Percentiles rank a stretch among this genome's conserved stretches.
Evolutionary conservation across 2,329 filamentous ascomycete species (phyloP).

Genomic region (Botrytis porri): DNA sequence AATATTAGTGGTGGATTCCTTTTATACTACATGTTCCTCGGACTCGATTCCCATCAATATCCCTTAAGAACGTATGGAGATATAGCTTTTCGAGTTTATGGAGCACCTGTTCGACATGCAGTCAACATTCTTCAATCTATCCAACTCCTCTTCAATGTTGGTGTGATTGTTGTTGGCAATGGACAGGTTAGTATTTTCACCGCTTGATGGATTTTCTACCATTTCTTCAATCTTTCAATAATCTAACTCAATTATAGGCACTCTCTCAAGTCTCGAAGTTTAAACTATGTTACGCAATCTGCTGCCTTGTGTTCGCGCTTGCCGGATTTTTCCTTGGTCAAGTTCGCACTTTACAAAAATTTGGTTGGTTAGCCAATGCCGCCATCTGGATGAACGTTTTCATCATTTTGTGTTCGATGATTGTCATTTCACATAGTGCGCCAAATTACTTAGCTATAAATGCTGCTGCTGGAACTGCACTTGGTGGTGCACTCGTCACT

Average conservation of each 20-base stretch:
- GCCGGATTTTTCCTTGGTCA: slow-evolving; percentile 35
- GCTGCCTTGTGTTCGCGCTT: slow-evolving; percentile 32
- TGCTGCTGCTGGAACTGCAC: slow-evolving; percentile 23
- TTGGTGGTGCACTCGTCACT: slow-evolving; percentile 22
- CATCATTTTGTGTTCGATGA: slow-evolving; percentile 37
- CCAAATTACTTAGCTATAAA: slow-evolving; percentile 39
- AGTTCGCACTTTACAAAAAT: slow-evolving; percentile 35
- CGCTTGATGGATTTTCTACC: not conserved
- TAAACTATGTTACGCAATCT: slow-evolving; percentile 31
- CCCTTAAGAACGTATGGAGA: slow-evolving; percentile 28
- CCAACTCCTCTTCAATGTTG: slow-evolving; percentile 16
- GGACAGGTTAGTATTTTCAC: not conserved
- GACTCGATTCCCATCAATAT: slow-evolving; percentile 29
- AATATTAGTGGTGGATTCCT: slow-evolving; percentile 19
- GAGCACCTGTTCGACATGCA: slow-evolving; percentile 24
- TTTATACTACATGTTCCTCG: slow-evolving; percentile 28
- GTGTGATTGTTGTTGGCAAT: slow-evolving; percentile 9
- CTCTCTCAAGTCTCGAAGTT: slow-evolving; percentile 27
- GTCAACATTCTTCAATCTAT: slow-evolving; percentile 28
- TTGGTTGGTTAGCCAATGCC: slow-evolving; percentile 34
- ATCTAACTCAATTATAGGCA: not conserved
- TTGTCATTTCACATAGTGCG: slow-evolving; percentile 32
- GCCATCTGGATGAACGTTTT: slow-evolving; percentile 36
- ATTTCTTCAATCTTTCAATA: not conserved
- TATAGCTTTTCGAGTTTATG: slow-evolving; percentile 28